phyloP scores from a whole-genome alignment of 2,329 filamentous ascomycete species.

The Fusarium tupiense region DNA sequence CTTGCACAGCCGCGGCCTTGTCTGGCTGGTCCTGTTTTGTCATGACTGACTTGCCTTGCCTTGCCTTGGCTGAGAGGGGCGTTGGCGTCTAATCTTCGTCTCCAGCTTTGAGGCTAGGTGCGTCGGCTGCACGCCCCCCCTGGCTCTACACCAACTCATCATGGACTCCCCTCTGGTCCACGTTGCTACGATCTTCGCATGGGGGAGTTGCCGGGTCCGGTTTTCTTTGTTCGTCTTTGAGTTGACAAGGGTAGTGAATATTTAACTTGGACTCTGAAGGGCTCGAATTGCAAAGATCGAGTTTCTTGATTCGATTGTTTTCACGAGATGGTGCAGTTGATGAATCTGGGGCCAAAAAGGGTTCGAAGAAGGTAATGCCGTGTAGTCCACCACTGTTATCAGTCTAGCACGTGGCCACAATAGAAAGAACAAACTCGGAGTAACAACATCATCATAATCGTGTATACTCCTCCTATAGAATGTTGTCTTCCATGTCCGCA shows the following conservation, averaged over 20 bases:
- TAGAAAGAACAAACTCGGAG: neutral
- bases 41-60: constrained; percentile 7
- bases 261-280: constrained; percentile 6
- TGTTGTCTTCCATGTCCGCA: neutral
- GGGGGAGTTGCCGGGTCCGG: constrained; percentile 40
- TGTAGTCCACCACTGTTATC: neutral
- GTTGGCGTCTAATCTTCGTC: constrained; percentile 35
- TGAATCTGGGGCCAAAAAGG: neutral
- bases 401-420: constrained; percentile 5
- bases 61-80: constrained; percentile 27
- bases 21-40: constrained; percentile 13
- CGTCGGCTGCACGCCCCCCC: constrained; percentile 27
- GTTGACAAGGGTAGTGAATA: constrained; percentile 17
- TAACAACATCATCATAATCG: neutral
- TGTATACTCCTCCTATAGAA: neutral
- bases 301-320: neutral
- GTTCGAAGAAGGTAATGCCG: neutral
- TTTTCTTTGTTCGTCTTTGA: constrained; percentile 31
- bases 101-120: constrained; percentile 21
- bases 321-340: neutral
- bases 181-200: constrained; percentile 44
- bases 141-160: constrained; percentile 27
- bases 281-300: neutral
- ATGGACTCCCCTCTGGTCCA: constrained; percentile 30
- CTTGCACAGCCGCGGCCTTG: constrained; percentile 37